A percentile compares a stretch with the other conserved stretches of the same genome.
Evolutionary conservation across 2,329 filamentous ascomycete genomes (phyloP).

Genomic region (Penicillium verrucosum): DNA sequence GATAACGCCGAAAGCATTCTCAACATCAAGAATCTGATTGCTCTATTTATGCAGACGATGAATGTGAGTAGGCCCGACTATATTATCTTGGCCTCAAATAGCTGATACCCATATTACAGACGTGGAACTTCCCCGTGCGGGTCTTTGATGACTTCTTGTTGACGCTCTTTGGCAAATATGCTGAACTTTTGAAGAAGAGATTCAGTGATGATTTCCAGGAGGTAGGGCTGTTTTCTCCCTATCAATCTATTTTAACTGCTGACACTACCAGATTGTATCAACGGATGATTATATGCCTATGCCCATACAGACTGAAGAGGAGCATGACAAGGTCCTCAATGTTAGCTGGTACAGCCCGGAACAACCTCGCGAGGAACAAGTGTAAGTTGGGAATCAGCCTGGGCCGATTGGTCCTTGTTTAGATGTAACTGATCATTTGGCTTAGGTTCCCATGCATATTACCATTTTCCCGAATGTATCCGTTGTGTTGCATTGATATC

Average conservation of each 20-base stretch:
- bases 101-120: slow-evolving; percentile 48
- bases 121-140: slow-evolving; percentile 83
- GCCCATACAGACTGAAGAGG: slow-evolving; percentile 84
- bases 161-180: slow-evolving; percentile 90
- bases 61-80: slow-evolving; percentile 56
- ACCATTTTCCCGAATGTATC: slow-evolving; percentile 98
- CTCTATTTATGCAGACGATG: slow-evolving; percentile 97
- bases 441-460: slow-evolving; percentile 85
- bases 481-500: slow-evolving; percentile 95
- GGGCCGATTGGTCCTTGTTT: neutral
- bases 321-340: slow-evolving; percentile 93
- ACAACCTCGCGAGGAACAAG: slow-evolving; percentile 69
- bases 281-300: slow-evolving; percentile 99
- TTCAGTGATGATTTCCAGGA: slow-evolving; percentile 97
- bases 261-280: slow-evolving; percentile 56
- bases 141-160: slow-evolving; percentile 80
- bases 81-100: neutral
- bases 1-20: slow-evolving; percentile 83
- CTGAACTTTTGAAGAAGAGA: slow-evolving; percentile 79
- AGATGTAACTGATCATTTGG: neutral
- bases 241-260: slow-evolving; percentile 2
- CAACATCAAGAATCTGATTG: slow-evolving; percentile 91
- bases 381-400: slow-evolving; percentile 48
- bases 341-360: slow-evolving; percentile 95
- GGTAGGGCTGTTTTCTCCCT: slow-evolving; percentile 43